Conservation (phyloP, 1,139 yeast genomes). For the Magnusiomyces tetraspermus region DNA sequence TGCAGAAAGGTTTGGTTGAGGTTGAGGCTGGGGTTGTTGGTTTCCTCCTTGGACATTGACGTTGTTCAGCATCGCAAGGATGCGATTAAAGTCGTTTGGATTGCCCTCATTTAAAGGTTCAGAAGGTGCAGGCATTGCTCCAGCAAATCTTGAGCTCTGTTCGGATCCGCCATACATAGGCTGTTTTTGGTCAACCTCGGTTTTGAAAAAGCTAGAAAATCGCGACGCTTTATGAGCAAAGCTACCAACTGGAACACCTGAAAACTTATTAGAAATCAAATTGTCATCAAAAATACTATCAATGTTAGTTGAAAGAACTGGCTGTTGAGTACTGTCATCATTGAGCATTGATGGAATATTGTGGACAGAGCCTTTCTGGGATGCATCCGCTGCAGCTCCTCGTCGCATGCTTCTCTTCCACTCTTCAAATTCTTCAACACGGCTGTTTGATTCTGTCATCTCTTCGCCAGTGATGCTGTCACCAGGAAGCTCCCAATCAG, state of each 20-base stretch:
- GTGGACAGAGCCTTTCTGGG: neutral
- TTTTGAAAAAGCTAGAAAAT: conserved; percentile 24
- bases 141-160: neutral
- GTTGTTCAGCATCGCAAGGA: conserved; percentile 29
- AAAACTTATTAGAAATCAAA: conserved; percentile 6
- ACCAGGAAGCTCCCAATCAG: conserved; percentile 8
- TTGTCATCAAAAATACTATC: conserved; percentile 25
- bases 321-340: conserved; percentile 8
- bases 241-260: conserved; percentile 3
- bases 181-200: conserved; percentile 11
- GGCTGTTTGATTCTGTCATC: conserved; percentile 16
- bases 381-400: conserved; percentile 6
- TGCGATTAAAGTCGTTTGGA: conserved; percentile 29
- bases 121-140: neutral
- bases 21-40: neutral
- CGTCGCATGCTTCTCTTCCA: conserved; percentile 26
- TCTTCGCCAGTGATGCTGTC: conserved; percentile 2
- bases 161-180: neutral
- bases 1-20: neutral
- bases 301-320: conserved; percentile 20
- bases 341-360: conserved; percentile 1
- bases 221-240: conserved; percentile 17
- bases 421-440: conserved; percentile 27
- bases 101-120: conserved; percentile 21
- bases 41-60: neutral